Percentiles rank a stretch among this genome's conserved stretches.
Conservation (phyloP, 345 rosid genomes). For the Erysimum cheiranthoides region DNA sequence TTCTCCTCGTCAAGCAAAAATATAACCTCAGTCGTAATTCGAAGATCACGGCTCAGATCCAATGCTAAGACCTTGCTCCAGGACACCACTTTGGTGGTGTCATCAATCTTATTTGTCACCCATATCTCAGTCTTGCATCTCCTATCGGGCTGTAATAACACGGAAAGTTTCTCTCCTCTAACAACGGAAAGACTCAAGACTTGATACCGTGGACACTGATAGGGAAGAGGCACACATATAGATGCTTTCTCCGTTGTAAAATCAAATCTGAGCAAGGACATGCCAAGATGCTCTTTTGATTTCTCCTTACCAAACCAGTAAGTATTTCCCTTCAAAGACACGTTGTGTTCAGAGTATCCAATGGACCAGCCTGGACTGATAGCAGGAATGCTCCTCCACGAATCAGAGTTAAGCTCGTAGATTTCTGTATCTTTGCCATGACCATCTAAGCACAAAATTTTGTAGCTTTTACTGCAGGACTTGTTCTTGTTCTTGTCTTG, state of each 20-base stretch:
- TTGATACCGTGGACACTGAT: neutral
- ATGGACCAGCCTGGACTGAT: too few relatives aligned
- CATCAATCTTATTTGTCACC: neutral
- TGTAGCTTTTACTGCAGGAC: too few relatives aligned
- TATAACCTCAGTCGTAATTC: neutral
- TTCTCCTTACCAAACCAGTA: too few relatives aligned
- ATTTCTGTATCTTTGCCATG: too few relatives aligned
- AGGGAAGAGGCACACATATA: neutral
- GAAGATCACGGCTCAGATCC: neutral
- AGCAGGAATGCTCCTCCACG: too few relatives aligned
- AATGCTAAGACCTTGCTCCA: neutral
- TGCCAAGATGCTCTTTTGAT: neutral
- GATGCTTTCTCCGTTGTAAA: neutral
- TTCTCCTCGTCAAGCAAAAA: neutral
- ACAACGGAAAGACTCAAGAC: neutral
- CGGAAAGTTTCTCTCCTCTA: neutral
- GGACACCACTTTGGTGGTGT: neutral
- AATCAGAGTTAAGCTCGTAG: too few relatives aligned
- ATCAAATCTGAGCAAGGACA: neutral
- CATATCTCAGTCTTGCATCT: neutral
- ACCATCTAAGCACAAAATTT: too few relatives aligned
- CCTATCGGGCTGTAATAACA: neutral
- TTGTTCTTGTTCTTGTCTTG: too few relatives aligned
- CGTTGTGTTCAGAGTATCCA: too few relatives aligned
- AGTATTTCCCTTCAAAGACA: too few relatives aligned